Evolutionary conservation across 805 yeast genomes (phyloP).

Genomic region (Yamadazyma laniorum): DNA sequence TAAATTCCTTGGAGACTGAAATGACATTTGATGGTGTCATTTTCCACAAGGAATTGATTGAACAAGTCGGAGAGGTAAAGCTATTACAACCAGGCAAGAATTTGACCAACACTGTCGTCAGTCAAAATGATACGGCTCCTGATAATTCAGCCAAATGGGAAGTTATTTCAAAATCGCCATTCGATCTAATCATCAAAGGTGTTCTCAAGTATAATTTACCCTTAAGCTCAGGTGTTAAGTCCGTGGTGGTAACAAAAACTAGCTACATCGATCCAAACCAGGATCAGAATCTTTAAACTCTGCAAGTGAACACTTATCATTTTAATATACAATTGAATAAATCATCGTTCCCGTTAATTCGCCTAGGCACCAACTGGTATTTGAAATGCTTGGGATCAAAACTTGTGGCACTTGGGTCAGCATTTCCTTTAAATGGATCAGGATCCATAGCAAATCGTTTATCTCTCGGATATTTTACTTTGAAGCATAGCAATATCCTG

Average conservation of each 20-base stretch:
- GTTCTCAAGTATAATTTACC: slow-evolving; percentile 76
- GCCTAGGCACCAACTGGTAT: slow-evolving; percentile 24
- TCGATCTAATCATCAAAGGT: slow-evolving; percentile 83
- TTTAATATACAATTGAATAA: slow-evolving; percentile 16
- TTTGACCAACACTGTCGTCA: slow-evolving; percentile 23
- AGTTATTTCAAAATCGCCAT: slow-evolving; percentile 70
- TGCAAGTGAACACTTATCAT: too few species aligned
- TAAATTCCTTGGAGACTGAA: slow-evolving; percentile 66
- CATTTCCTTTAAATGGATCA: slow-evolving; percentile 52
- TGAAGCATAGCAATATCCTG: slow-evolving; percentile 52
- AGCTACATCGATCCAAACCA: slow-evolving; percentile 56
- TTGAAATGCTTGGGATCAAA: slow-evolving; percentile 54
- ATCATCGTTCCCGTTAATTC: slow-evolving; percentile 18
- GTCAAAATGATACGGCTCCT: slow-evolving; percentile 22
- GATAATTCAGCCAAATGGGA: slow-evolving; percentile 66
- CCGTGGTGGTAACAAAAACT: slow-evolving; percentile 60
- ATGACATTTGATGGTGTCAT: slow-evolving; percentile 75
- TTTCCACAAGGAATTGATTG: slow-evolving; percentile 56
- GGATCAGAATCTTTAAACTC: too few species aligned
- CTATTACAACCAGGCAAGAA: slow-evolving; percentile 68
- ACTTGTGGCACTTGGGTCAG: slow-evolving; percentile 56
- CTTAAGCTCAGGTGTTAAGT: slow-evolving; percentile 47
- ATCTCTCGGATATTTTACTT: slow-evolving; percentile 43
- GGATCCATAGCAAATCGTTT: slow-evolving; percentile 34
- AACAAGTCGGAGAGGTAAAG: slow-evolving; percentile 68